Percentiles rank a stretch among this genome's conserved stretches.
phyloP scores from a whole-genome alignment of 371 early-diverging fungal genomes.

The Haplosporangium sp. region DNA sequence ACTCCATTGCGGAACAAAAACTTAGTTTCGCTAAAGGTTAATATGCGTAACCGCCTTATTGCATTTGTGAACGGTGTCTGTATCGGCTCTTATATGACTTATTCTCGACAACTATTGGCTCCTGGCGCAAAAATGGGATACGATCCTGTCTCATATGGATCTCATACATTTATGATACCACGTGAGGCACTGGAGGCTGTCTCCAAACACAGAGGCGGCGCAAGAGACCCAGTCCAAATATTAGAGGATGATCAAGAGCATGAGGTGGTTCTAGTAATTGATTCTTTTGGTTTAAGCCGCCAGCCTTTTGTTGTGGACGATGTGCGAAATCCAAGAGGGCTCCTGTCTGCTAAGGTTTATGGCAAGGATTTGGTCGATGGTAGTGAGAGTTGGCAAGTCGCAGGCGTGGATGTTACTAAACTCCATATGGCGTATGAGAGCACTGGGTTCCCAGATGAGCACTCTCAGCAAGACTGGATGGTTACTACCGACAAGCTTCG shows the following conservation, averaged over 20 bases:
- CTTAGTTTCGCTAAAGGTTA: conserved; percentile 64
- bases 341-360: conserved; percentile 68
- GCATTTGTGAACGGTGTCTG: conserved; percentile 75
- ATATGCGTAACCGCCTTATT: conserved; percentile 78
- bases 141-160: conserved; percentile 65
- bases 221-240: neutral
- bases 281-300: conserved; percentile 82
- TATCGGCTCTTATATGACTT: conserved; percentile 85
- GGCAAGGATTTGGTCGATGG: conserved; percentile 49
- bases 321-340: conserved; percentile 81
- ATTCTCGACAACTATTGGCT: conserved; percentile 69
- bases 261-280: conserved; percentile 76
- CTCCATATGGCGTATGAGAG: conserved; percentile 67
- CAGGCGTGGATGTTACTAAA: conserved; percentile 80
- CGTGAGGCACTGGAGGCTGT: conserved; percentile 13
- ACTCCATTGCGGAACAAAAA: neutral
- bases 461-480: conserved; percentile 15
- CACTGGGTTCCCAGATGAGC: conserved; percentile 85
- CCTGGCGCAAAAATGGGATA: conserved; percentile 83
- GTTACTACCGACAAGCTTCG: conserved; percentile 8
- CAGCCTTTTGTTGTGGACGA: conserved; percentile 83
- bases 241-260: conserved; percentile 37
- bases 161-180: conserved; percentile 22
- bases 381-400: conserved; percentile 71
- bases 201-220: neutral